A percentile compares a stretch with the other conserved stretches of the same genome.
Evolutionary conservation across 2,329 filamentous ascomycete genomes (phyloP).

Genomic region (Fusarium sp.): DNA sequence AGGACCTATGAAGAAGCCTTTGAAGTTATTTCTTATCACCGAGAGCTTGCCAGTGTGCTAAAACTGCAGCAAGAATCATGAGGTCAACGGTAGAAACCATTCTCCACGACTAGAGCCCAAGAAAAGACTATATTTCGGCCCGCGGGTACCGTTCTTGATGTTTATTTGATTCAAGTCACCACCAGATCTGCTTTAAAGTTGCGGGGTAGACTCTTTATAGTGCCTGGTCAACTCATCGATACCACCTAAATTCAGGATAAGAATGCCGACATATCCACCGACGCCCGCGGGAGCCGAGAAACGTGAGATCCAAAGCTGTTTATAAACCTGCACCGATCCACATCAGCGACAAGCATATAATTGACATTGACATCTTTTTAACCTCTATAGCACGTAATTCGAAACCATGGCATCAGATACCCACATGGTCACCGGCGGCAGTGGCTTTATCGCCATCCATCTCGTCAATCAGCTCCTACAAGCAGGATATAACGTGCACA

Average conservation of each 20-base stretch:
- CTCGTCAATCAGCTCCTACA: neutral
- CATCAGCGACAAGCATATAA: neutral
- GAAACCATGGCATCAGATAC: neutral
- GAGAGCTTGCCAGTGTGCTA: too few species aligned
- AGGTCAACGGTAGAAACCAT: rapidly evolving
- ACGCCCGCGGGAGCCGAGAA: neutral
- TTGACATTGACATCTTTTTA: neutral
- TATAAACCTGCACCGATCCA: neutral
- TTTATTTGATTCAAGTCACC: neutral
- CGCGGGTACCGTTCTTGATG: neutral
- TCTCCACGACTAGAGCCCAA: neutral
- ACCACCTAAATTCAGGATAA: neutral
- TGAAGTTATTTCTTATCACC: neutral
- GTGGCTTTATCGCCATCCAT: neutral
- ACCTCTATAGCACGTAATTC: neutral
- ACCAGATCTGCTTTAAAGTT: neutral
- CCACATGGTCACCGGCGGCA: neutral
- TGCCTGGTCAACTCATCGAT: neutral
- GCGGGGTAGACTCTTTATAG: neutral
- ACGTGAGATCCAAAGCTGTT: neutral
- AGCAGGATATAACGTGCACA: neutral
- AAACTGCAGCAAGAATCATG: neutral
- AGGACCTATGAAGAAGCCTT: neutral
- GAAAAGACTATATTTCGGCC: neutral
- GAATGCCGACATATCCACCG: neutral